Conservation (phyloP, 2,329 filamentous ascomycete genomes). For the Elsinoe batatas region DNA sequence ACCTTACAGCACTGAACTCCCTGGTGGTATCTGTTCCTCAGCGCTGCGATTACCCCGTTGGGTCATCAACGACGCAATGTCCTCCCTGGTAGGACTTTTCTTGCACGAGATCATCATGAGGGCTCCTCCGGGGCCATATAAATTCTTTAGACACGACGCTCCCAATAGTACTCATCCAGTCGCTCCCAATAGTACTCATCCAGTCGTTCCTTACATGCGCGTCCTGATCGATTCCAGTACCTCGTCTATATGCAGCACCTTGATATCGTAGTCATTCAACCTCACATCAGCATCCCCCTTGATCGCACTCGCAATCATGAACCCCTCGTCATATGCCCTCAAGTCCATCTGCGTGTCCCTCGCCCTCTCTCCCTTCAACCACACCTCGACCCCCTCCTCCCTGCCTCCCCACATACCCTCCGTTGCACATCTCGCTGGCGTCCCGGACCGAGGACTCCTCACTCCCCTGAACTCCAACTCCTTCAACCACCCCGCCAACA, state of each 20-base stretch:
- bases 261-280: slow-evolving; percentile 5
- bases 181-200: no score
- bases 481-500: slow-evolving; percentile 62
- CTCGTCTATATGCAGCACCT: slow-evolving; percentile 11
- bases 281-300: slow-evolving; percentile 24
- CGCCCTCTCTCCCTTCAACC: slow-evolving; percentile 38
- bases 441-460: slow-evolving; percentile 42
- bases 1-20: no score
- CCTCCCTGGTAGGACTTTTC: no score
- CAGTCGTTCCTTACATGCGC: not conserved
- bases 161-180: no score
- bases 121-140: no score
- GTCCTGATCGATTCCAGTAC: not conserved
- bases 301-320: slow-evolving; percentile 49
- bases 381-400: slow-evolving; percentile 41
- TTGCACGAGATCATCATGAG: no score
- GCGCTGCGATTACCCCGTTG: no score
- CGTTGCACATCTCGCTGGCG: slow-evolving; percentile 33
- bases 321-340: slow-evolving; percentile 48
- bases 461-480: slow-evolving; percentile 61
- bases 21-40: no score
- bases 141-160: no score
- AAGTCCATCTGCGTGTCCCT: slow-evolving; percentile 48
- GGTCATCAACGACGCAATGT: no score
- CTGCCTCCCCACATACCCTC: slow-evolving; percentile 38